These are phyloP conservation scores for Pseudevernia furfuracea DNA, from an alignment of 495 filamentous ascomycete species.

Conservation along the genomic window DNA sequence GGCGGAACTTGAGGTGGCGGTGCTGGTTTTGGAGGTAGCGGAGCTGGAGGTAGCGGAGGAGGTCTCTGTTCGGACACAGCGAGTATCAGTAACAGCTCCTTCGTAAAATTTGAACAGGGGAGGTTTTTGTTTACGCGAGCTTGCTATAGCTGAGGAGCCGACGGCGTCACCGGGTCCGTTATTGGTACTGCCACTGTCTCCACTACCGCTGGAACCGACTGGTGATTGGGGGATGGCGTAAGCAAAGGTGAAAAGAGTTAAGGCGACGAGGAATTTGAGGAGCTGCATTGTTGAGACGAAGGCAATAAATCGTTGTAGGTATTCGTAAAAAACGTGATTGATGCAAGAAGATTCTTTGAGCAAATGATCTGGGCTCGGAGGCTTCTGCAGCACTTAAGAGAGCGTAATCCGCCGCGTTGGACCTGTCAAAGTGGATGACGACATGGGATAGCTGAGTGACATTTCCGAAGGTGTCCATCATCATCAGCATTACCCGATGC, in stretches of 20 bases:
- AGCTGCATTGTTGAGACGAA: constrained; percentile 4
- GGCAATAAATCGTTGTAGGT: neutral
- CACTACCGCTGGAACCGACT: constrained; percentile 12
- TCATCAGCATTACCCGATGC: neutral
- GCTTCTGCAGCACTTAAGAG: neutral
- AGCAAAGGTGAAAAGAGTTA: constrained; percentile 6
- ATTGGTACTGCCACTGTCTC: neutral
- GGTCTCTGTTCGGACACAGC: neutral
- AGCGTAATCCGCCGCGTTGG: neutral
- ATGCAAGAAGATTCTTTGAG: neutral
- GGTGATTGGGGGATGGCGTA: constrained; percentile 9
- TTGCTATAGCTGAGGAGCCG: neutral
- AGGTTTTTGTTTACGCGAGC: neutral
- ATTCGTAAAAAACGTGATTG: neutral
- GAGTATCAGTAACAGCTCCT: neutral
- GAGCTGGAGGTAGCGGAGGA: neutral
- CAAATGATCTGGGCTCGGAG: neutral
- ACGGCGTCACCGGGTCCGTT: neutral
- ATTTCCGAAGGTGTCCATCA: constrained; percentile 5
- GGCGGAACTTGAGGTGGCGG: neutral
- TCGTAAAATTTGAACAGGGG: neutral
- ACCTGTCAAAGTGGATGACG: neutral
- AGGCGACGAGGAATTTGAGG: constrained; percentile 1
- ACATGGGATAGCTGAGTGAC: neutral
- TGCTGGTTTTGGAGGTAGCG: neutral